A percentile compares a stretch with the other conserved stretches of the same genome.
phyloP scores from a whole-genome alignment of 176 grass and related monocot genomes.

The Oryza longistaminata region DNA sequence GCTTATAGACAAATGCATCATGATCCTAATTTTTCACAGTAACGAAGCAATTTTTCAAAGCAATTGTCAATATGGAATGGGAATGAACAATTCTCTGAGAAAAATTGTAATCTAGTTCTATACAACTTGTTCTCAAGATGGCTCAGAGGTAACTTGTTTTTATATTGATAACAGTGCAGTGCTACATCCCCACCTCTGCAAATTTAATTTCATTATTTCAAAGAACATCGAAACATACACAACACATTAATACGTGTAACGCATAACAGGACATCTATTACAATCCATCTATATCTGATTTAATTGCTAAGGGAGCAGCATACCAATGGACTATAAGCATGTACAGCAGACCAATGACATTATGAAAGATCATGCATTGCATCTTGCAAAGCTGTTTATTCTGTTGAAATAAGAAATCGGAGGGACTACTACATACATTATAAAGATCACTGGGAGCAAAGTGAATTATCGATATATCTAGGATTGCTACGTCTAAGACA shows the following conservation, averaged over 20 bases:
- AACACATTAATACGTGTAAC: neutral
- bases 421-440: neutral
- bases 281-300: neutral
- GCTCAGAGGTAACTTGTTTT: neutral
- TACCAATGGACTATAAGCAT: neutral
- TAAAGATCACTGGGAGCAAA: neutral
- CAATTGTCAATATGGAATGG: neutral
- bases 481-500: too few relatives aligned
- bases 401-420: neutral
- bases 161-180: neutral
- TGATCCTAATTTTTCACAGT: neutral
- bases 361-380: neutral
- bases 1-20: neutral
- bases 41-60: neutral
- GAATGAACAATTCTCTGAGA: neutral
- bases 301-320: neutral
- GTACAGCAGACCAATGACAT: neutral
- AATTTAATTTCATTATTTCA: conserved; percentile 10
- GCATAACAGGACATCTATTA: neutral
- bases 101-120: too few relatives aligned
- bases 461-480: neutral
- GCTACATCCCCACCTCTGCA: neutral
- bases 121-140: neutral
- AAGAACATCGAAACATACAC: neutral
- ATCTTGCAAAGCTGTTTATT: neutral